These are phyloP conservation scores for Grifola frondosa DNA, from an alignment of 1,284 basidiomycete species.

Conservation along the genomic window DNA sequence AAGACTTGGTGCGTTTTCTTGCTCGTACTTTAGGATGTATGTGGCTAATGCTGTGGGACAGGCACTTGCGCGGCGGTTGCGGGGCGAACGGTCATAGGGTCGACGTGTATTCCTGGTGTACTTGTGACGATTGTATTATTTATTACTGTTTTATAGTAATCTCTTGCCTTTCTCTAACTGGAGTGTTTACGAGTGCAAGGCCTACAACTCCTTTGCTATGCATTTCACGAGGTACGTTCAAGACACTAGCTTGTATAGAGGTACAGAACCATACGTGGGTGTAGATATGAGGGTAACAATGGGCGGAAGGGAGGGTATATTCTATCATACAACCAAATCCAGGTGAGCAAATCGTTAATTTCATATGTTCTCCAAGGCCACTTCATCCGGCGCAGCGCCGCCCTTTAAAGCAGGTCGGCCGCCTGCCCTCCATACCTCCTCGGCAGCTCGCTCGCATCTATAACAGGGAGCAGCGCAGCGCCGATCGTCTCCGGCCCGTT, in stretches of 20 bases:
- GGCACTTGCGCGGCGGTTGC: constrained; percentile 30
- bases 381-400: no score
- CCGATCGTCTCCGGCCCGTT: constrained; percentile 54
- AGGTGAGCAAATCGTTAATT: no score
- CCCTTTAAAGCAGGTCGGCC: constrained; percentile 21
- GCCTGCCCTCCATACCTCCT: constrained; percentile 64
- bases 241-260: no score
- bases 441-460: constrained; percentile 59
- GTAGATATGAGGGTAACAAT: no score
- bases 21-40: neutral
- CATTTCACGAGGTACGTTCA: no score
- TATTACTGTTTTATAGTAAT: constrained; percentile 24
- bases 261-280: no score
- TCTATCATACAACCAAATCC: no score
- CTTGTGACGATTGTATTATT: constrained; percentile 14
- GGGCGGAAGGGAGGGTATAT: no score
- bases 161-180: constrained; percentile 1
- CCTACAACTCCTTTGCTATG: no score
- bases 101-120: neutral
- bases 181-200: neutral
- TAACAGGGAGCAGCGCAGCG: constrained; percentile 53
- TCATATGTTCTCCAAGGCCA: no score
- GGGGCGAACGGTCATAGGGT: constrained; percentile 28
- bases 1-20: constrained; percentile 59
- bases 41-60: neutral